Percentiles rank a stretch among this genome's conserved stretches.
Evolutionary conservation across 2,329 filamentous ascomycete species (phyloP).

Genomic region (Botrytis hyacinthi): DNA sequence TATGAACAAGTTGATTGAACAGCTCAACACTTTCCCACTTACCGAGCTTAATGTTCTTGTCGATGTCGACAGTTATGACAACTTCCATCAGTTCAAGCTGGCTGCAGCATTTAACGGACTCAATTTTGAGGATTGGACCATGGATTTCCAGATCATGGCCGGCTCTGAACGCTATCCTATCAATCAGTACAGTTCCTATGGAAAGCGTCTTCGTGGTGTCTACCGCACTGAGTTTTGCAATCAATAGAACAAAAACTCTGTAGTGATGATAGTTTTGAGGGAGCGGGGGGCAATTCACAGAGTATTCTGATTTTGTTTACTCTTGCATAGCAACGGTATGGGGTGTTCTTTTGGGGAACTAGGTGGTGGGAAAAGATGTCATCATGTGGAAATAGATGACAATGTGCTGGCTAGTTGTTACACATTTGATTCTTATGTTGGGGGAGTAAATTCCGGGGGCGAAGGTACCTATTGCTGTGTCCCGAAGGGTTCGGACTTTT

Average conservation of each 20-base stretch:
- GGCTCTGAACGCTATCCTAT: neutral
- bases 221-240: neutral
- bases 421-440: neutral
- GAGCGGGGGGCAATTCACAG: too few species aligned
- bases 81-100: neutral
- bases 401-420: neutral
- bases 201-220: neutral
- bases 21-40: neutral
- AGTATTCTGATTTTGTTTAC: neutral
- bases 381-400: neutral
- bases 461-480: neutral
- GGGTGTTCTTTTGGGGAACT: neutral
- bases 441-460: too few species aligned
- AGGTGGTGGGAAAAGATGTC: accelerated
- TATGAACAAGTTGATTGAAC: neutral
- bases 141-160: neutral
- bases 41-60: neutral
- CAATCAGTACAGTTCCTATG: neutral
- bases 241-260: too few species aligned
- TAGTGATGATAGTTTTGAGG: too few species aligned
- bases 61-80: neutral
- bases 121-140: neutral
- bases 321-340: too few species aligned
- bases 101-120: neutral
- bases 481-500: neutral